These are phyloP conservation scores for Entomortierella beljakovae DNA, from an alignment of 192 early-diverging fungal species.

Conservation along the genomic window DNA sequence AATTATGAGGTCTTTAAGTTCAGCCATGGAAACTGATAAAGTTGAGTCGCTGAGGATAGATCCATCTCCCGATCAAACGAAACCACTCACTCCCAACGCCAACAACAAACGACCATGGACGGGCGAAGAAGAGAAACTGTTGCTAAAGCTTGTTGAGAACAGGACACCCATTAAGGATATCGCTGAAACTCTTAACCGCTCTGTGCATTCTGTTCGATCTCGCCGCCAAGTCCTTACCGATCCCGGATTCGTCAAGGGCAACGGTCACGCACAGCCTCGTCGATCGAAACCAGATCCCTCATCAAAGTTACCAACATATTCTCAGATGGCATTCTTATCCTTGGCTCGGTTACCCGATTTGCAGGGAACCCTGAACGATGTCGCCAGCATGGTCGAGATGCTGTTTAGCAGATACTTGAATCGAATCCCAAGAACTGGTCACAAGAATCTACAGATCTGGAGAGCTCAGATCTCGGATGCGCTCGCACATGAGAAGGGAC, in stretches of 20 bases:
- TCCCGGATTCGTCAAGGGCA: conserved; percentile 53
- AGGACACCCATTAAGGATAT: conserved; percentile 42
- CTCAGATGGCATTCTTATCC: conserved; percentile 53
- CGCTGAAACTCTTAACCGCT: conserved; percentile 47
- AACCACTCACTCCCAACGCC: conserved; percentile 4
- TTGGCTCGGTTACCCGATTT: conserved; percentile 44
- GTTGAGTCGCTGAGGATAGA: neutral
- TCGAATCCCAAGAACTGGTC: conserved; percentile 49
- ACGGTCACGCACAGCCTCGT: conserved; percentile 50
- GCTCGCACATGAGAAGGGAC: conserved; percentile 48
- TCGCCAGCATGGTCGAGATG: conserved; percentile 51
- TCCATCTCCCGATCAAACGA: neutral
- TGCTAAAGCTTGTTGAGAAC: conserved; percentile 35
- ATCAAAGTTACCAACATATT: conserved; percentile 48
- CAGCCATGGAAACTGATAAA: neutral
- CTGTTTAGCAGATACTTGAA: conserved; percentile 48
- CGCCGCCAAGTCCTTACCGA: conserved; percentile 50
- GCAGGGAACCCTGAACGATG: conserved; percentile 49
- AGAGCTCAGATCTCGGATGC: conserved; percentile 52
- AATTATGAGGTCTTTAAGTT: neutral
- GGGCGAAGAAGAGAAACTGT: conserved; percentile 34
- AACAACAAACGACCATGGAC: conserved; percentile 49
- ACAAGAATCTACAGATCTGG: conserved; percentile 55
- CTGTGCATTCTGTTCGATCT: conserved; percentile 51
- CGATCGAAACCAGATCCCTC: conserved; percentile 46